phyloP scores from a whole-genome alignment of 371 early-diverging fungal genomes.

The Gilbertella persicaria region DNA sequence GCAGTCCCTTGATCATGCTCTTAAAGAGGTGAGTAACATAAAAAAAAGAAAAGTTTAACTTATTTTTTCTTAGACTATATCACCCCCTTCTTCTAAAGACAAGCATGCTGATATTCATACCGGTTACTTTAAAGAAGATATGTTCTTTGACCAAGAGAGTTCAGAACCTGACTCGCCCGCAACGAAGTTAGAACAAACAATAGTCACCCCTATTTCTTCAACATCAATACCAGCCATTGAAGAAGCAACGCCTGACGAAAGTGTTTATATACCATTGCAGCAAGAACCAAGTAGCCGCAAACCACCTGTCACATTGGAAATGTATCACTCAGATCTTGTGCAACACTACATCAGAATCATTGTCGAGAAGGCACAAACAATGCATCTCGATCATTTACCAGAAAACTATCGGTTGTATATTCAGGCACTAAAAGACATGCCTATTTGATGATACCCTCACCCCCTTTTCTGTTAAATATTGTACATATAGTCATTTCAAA shows the following conservation, averaged over 20 bases:
- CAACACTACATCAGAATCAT: constrained; percentile 3
- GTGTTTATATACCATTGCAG: neutral
- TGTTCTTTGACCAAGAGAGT: too few relatives aligned
- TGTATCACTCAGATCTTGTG: constrained; percentile 2
- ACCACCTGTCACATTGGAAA: neutral
- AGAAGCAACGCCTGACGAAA: neutral
- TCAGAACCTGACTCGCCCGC: neutral
- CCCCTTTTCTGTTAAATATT: too few relatives aligned
- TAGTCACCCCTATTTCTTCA: too few relatives aligned
- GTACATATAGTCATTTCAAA: too few relatives aligned
- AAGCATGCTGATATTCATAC: neutral
- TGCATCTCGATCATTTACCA: too few relatives aligned
- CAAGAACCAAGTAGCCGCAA: neutral
- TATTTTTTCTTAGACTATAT: constrained; percentile 1
- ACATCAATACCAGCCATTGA: too few relatives aligned
- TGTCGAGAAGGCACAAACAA: too few relatives aligned
- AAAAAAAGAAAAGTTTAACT: too few relatives aligned
- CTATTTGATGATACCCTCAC: too few relatives aligned
- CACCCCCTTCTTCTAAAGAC: neutral
- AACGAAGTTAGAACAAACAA: neutral
- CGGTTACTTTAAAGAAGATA: constrained; percentile 5
- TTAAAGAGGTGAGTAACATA: neutral
- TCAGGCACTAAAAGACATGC: too few relatives aligned
- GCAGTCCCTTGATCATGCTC: neutral
- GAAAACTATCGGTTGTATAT: too few relatives aligned